These are phyloP conservation scores for Wickerhamiella allomyrinae DNA, from an alignment of 805 yeast genomes.

Conservation along the genomic window DNA sequence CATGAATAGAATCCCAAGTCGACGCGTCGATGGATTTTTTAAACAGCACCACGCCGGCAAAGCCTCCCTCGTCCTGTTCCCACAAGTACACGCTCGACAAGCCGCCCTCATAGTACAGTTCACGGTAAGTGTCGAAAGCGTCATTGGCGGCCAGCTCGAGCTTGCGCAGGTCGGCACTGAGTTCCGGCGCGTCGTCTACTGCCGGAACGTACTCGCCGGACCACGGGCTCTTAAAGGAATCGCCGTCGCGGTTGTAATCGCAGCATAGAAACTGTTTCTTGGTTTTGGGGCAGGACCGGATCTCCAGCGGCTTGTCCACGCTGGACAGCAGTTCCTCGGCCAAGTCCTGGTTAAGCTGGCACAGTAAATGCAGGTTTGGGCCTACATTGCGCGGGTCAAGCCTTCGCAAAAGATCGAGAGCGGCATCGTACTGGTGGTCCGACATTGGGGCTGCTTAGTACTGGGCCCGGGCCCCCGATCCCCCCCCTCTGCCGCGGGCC, in stretches of 20 bases:
- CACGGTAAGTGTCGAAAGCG: conserved; percentile 84
- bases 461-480: background rate
- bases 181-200: conserved; percentile 48
- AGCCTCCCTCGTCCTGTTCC: conserved; percentile 71
- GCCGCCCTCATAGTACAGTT: conserved; percentile 91
- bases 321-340: conserved; percentile 80
- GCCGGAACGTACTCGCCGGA: conserved; percentile 50
- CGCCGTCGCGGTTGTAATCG: conserved; percentile 92
- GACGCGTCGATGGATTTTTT: conserved; percentile 36
- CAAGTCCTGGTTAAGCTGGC: conserved; percentile 46
- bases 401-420: conserved; percentile 63
- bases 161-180: conserved; percentile 49
- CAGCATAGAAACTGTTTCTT: conserved; percentile 69
- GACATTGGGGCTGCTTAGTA: conserved; percentile 4
- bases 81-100: conserved; percentile 78
- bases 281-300: conserved; percentile 34
- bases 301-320: conserved; percentile 69
- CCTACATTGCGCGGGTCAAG: conserved; percentile 51
- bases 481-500: too few relatives aligned
- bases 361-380: conserved; percentile 31
- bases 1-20: conserved; percentile 88
- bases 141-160: conserved; percentile 75
- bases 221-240: conserved; percentile 86
- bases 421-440: conserved; percentile 54
- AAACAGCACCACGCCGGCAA: conserved; percentile 83